Evolutionary conservation across 2,329 filamentous ascomycete species (phyloP), one percentile per base, ranked within the genome.

Genomic region (Tolypocladium tropicale): DNA sequence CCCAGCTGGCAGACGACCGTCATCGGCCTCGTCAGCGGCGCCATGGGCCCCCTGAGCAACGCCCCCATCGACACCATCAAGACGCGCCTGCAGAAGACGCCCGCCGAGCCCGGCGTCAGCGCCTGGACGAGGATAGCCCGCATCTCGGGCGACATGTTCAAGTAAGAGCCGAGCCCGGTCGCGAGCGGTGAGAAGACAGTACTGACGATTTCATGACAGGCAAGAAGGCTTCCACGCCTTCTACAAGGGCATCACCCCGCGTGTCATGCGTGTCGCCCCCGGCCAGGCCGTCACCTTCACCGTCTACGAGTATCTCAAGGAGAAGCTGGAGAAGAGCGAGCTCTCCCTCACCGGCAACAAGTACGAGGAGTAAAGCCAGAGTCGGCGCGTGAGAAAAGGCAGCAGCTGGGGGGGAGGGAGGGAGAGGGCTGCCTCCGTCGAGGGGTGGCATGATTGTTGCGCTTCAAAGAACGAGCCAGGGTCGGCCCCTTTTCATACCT

Each of bases 61-160:
- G 94, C 95, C 32, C 94, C 94, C 25, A 97, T 99, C 69, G 94
- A 99, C 69, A 99, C 94, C 41, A 97, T 99, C 78, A 99, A 99
- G 84, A 99, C 94, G 46, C 80, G 94, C 53, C 76, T 99, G 70
- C 94, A 99, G 72, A 94, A 90, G 75, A 94, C 85, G 53, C 90
- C 90, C 0, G 91, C 89, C 4, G 81, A 88, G 72, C 81, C 85
- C 6, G 92, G 93, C 18, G 87, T 92, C 67, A 89, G 85, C 51
- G 93, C 94, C 14, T 72, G 95, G 63, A 81, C 82, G 57, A 80
- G 94, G 58, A 96, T 99, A 64, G 78, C 82, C 33, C 70, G 74
- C 43, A 99, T 99, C 64, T 85, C 89, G 53, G 80, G 74, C 56
- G 88, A 92, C 61, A 94, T 93, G 89, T 92, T 92, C 76, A 89